A percentile compares a stretch with the other conserved stretches of the same genome.
Evolutionary conservation across 2,329 filamentous ascomycete species (phyloP).

Genomic region (Exophiala sideris): DNA sequence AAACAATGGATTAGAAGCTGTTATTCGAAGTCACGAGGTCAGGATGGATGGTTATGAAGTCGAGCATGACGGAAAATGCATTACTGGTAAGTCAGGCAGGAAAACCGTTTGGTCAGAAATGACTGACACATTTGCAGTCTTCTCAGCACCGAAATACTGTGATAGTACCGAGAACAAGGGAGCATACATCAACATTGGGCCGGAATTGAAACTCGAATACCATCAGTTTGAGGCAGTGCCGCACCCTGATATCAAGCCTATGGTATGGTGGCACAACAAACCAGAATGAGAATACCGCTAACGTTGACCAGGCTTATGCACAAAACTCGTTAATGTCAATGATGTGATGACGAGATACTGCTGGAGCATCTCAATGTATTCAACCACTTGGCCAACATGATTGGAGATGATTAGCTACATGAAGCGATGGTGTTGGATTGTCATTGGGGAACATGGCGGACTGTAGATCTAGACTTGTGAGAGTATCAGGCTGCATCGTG

Average conservation of each 20-base stretch:
- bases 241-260: conserved; percentile 91
- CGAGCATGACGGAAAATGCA: conserved; percentile 91
- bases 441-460: too few relatives aligned
- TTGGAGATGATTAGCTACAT: too few relatives aligned
- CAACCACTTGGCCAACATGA: too few relatives aligned
- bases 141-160: conserved; percentile 96
- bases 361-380: too few relatives aligned
- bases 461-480: too few relatives aligned
- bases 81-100: conserved; percentile 64
- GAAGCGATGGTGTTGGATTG: too few relatives aligned
- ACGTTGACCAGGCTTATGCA: conserved; percentile 43
- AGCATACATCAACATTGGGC: conserved; percentile 94
- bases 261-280: conserved; percentile 51
- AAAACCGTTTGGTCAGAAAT: conserved; percentile 21
- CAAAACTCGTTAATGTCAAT: conserved; percentile 35
- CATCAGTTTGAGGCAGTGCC: conserved; percentile 95
- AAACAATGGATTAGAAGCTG: conserved; percentile 86
- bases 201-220: conserved; percentile 87
- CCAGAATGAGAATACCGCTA: neutral
- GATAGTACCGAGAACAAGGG: conserved; percentile 98
- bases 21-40: conserved; percentile 96
- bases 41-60: conserved; percentile 99
- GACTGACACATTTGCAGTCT: conserved; percentile 56
- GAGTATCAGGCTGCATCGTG: too few relatives aligned
- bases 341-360: conserved; percentile 11